These are phyloP conservation scores for Skeletonema costatum DNA, from an alignment of 108 stramenopile species.

Conservation along the genomic window DNA sequence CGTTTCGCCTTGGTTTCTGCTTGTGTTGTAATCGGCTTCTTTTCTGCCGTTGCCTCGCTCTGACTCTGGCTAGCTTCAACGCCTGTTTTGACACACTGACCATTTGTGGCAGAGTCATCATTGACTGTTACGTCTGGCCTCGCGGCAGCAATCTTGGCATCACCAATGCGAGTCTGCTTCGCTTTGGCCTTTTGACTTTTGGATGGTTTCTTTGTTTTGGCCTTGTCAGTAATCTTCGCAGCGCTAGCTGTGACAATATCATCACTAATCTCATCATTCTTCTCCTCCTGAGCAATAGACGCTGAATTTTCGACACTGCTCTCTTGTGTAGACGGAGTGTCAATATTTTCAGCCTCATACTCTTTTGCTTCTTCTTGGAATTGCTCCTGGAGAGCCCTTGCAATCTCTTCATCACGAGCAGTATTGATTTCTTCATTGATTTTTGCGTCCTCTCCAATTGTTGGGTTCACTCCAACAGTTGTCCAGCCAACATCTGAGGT, in stretches of 20 bases:
- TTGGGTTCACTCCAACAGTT: background rate
- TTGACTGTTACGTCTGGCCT: background rate
- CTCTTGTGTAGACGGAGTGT: background rate
- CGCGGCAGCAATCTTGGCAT: background rate
- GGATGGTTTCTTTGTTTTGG: background rate
- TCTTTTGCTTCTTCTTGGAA: background rate
- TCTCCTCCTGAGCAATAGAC: background rate
- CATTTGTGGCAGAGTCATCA: background rate
- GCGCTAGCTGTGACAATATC: background rate
- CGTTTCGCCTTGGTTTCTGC: too few relatives aligned
- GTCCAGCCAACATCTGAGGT: background rate
- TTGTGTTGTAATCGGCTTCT: too few relatives aligned
- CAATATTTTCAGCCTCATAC: background rate
- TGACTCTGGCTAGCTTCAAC: background rate
- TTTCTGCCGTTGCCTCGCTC: too few relatives aligned
- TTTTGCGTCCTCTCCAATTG: background rate
- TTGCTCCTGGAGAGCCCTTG: background rate
- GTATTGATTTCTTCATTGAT: background rate
- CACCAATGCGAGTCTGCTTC: background rate
- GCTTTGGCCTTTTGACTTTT: background rate
- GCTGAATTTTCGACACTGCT: background rate
- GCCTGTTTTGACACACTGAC: too few relatives aligned
- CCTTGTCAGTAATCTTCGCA: background rate
- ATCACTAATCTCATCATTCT: background rate
- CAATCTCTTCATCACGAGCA: slow-evolving; percentile 1